Evolutionary conservation across 2,329 filamentous ascomycete species (phyloP).

Genomic region (Fonsecaea multimorphosa): DNA sequence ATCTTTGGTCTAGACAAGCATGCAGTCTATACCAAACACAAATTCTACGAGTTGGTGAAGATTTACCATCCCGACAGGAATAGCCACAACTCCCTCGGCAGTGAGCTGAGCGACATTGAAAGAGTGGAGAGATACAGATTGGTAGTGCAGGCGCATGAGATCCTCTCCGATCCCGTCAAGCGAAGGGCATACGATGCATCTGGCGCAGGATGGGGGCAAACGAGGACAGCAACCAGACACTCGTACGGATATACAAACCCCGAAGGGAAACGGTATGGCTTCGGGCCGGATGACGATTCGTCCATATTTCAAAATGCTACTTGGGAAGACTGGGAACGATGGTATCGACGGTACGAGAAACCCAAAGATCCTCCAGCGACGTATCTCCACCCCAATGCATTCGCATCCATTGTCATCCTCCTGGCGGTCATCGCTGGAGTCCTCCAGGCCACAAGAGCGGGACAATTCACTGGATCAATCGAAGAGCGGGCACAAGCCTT

Average conservation of each 20-base stretch:
- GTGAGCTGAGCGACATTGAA: slow-evolving; percentile 44
- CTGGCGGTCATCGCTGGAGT: slow-evolving; percentile 73
- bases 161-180: slow-evolving; percentile 81
- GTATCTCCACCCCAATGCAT: slow-evolving; percentile 79
- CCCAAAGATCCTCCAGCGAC: slow-evolving; percentile 53
- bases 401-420: slow-evolving; percentile 73
- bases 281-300: slow-evolving; percentile 48
- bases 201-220: slow-evolving; percentile 75
- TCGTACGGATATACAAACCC: slow-evolving; percentile 41
- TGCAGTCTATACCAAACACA: slow-evolving; percentile 78
- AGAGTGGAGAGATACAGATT: slow-evolving; percentile 90
- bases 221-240: slow-evolving; percentile 36
- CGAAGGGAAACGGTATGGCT: slow-evolving; percentile 41
- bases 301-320: slow-evolving; percentile 77
- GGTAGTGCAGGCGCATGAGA: slow-evolving; percentile 83
- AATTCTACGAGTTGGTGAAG: slow-evolving; percentile 92
- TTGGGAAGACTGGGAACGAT: slow-evolving; percentile 97
- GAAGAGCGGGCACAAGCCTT: slow-evolving; percentile 70
- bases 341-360: slow-evolving; percentile 64
- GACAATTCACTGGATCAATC: slow-evolving; percentile 65
- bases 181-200: slow-evolving; percentile 81
- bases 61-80: slow-evolving; percentile 86
- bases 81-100: slow-evolving; percentile 43
- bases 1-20: slow-evolving; percentile 70
- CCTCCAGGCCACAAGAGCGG: slow-evolving; percentile 73